These are phyloP conservation scores for Piedraia hortae DNA, from an alignment of 2,329 filamentous ascomycete genomes.

Conservation along the genomic window DNA sequence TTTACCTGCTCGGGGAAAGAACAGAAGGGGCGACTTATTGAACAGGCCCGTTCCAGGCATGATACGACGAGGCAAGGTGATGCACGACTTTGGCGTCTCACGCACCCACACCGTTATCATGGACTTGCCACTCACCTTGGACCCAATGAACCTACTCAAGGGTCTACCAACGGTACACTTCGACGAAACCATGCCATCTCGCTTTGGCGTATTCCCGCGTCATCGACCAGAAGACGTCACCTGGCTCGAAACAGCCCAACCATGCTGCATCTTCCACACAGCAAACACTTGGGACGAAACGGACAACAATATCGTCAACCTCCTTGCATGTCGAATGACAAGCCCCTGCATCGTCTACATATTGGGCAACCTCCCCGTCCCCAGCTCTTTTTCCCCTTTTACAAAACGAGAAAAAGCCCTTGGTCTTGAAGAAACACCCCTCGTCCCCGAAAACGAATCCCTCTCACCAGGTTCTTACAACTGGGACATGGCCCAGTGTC, in stretches of 20 bases:
- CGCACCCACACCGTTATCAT: conserved; percentile 35
- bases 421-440: conserved; percentile 6
- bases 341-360: conserved; percentile 36
- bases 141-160: conserved; percentile 31
- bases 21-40: conserved; percentile 12
- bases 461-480: conserved; percentile 1
- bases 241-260: conserved; percentile 41
- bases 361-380: conserved; percentile 31
- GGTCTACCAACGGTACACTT: conserved; percentile 32
- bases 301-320: conserved; percentile 23
- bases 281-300: conserved; percentile 40
- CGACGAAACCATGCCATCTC: conserved; percentile 26
- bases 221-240: conserved; percentile 27
- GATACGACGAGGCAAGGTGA: conserved; percentile 36
- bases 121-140: conserved; percentile 37
- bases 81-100: conserved; percentile 51
- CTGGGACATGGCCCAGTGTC: conserved; percentile 35
- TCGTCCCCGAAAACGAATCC: conserved; percentile 3
- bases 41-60: conserved; percentile 33
- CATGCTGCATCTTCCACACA: conserved; percentile 45
- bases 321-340: conserved; percentile 39
- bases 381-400: conserved; percentile 12
- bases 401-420: conserved; percentile 16
- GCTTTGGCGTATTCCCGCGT: conserved; percentile 41
- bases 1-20: conserved; percentile 13